Evolutionary conservation across 768 basidiomycete genomes (phyloP).

Genomic region (Lactifluus pinguis): DNA sequence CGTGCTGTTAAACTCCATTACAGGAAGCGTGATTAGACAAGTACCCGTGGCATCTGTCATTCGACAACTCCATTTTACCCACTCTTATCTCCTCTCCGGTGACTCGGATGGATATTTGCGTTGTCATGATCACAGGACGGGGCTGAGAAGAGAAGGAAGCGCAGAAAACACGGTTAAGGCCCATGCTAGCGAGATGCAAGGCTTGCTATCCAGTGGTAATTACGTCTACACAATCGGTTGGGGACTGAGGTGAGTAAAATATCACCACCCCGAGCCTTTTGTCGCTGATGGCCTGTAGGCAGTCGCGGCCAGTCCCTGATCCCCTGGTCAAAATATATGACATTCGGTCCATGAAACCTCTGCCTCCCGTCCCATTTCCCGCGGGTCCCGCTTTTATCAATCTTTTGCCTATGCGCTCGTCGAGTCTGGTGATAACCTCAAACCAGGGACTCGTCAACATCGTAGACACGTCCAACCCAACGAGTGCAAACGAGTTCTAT

Average conservation of each 20-base stretch:
- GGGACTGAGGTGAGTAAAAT: constrained; percentile 56
- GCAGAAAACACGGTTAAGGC: constrained; percentile 58
- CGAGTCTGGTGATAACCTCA: constrained; percentile 67
- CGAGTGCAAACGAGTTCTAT: constrained; percentile 64
- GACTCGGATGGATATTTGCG: constrained; percentile 67
- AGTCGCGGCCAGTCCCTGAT: constrained; percentile 80
- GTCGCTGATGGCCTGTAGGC: constrained; percentile 37
- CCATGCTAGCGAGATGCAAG: constrained; percentile 75
- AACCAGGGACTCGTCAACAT: constrained; percentile 77
- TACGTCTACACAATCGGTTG: constrained; percentile 82
- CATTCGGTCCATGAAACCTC: constrained; percentile 68
- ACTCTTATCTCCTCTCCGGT: constrained; percentile 57
- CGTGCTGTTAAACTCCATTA: constrained; percentile 62
- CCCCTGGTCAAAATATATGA: constrained; percentile 92
- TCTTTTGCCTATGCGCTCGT: constrained; percentile 65
- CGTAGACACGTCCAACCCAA: constrained; percentile 68
- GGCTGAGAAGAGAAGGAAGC: constrained; percentile 36
- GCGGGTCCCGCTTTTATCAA: constrained; percentile 82
- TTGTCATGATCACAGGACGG: constrained; percentile 62
- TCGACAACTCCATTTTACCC: constrained; percentile 58
- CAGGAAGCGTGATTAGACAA: constrained; percentile 55
- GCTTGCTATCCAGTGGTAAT: constrained; percentile 71
- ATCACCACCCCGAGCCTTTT: neutral
- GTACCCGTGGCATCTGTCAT: constrained; percentile 46
- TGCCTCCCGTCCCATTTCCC: constrained; percentile 82